Conservation (phyloP, 805 yeast species). For the Crinitomyces ghanaensis region DNA sequence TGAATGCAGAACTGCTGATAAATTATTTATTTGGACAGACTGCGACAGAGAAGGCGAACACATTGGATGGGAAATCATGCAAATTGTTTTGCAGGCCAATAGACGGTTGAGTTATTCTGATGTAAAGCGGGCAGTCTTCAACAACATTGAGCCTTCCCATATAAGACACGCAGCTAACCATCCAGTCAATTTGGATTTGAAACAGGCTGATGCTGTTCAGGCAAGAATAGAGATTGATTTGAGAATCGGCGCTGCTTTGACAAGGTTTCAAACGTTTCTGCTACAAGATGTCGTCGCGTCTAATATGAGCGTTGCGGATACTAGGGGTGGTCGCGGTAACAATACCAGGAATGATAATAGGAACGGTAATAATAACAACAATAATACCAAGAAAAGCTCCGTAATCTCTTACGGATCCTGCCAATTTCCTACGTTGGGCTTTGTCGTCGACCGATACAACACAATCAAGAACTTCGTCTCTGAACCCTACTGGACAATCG, state of each 20-base stretch:
- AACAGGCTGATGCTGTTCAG: slow-evolving; percentile 70
- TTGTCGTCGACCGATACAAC: slow-evolving; percentile 83
- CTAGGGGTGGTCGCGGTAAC: too few relatives aligned
- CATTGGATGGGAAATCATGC: slow-evolving; percentile 73
- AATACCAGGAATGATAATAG: too few relatives aligned
- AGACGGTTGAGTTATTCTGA: slow-evolving; percentile 34
- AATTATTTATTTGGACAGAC: slow-evolving; percentile 93
- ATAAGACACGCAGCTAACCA: slow-evolving; percentile 59
- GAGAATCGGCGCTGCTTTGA: slow-evolving; percentile 80
- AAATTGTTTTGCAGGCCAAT: slow-evolving; percentile 52
- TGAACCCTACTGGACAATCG: slow-evolving; percentile 73
- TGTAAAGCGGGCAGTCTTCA: slow-evolving; percentile 69
- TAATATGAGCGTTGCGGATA: too few relatives aligned
- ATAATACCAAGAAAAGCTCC: slow-evolving; percentile 18
- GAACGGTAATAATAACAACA: too few relatives aligned
- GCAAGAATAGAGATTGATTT: slow-evolving; percentile 82
- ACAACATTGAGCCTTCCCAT: slow-evolving; percentile 73
- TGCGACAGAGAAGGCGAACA: slow-evolving; percentile 96
- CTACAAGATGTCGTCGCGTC: slow-evolving; percentile 25
- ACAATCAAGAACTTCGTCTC: slow-evolving; percentile 59
- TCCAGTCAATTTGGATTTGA: slow-evolving; percentile 53
- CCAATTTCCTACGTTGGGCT: slow-evolving; percentile 95
- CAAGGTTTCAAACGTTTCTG: slow-evolving; percentile 58
- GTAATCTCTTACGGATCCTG: slow-evolving; percentile 80
- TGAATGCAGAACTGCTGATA: slow-evolving; percentile 50